Evolutionary conservation across 306 rosid species (phyloP), one percentile per base, ranked within the genome.

Genomic region (Gastrolobium bilobum): DNA sequence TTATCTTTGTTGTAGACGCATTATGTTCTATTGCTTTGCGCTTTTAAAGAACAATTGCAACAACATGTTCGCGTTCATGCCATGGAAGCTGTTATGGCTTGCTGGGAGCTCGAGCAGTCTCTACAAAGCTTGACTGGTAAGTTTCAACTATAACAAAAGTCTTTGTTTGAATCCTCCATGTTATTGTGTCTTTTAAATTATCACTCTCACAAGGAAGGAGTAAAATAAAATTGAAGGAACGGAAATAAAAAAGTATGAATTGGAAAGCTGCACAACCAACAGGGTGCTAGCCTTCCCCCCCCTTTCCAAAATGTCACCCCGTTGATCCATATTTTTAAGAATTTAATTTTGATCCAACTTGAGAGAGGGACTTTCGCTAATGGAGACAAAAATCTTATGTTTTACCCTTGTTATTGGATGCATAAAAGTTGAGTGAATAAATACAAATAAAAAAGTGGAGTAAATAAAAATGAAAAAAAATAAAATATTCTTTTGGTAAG

Each of bases 1-100:
- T 40, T 68, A 11, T 56, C 13, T 70, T 67, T 53, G 65, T 14
- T 72, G 84, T 47, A 79, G 92, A 83, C 91, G 39, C 87, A 91
- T 76, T 89, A 91, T 79, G 89, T 91, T 57, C 59, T 91, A 7
- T 74, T 91, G 83, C 91, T 91, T 2, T 87, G 91, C 44, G 86
- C 96, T 29, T 86, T 91, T 62, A 91, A 91, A 82, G 93, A 91
- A 68, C 93, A 91, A 72, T 65, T 91, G 88, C 96, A 89, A 53
- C 96, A 89, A 26, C 96, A 91, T 68, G 96, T 91, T 14, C 86
- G 90, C 20, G 89, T 89, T 61, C 96, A 91, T 82, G 96, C 96
- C 42, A 91, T 89, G 93, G 93, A 91, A 76, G 96, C 96, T 37
- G 93, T 91, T 31, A 89, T 87, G 93, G 90, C 93, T 50, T 91